Base-by-base conservation (phyloP, 768 basidiomycete species). In the Boletus sp. region DNA sequence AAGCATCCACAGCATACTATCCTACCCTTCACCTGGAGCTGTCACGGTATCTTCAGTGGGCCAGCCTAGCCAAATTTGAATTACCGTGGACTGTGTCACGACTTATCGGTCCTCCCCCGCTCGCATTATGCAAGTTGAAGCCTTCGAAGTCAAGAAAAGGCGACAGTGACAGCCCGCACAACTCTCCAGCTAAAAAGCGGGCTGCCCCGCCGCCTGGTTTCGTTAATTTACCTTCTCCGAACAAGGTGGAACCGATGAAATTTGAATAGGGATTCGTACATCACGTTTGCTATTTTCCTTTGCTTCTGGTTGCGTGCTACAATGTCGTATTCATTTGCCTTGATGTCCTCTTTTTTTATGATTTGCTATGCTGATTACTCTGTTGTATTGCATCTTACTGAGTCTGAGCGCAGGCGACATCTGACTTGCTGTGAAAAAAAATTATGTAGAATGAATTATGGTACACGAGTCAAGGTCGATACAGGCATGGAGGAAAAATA, bases 1-100 rank as follows among this genome's bases (percentile, higher is more conserved):
- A 98, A 73, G 94, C 97, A 15, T 98, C 95, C 17, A 86, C 89
- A 24, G 86, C 89, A 12, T 98, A 97, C 73, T 99, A 99, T 71
- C 93, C 94, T 0, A 89, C 86, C 4, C 82, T 99, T 1, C 97
- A 99, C 72, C 86, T 98, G 40, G 96, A 99, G 72, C 77, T 99
- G 50, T 83, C 94, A 14, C 85, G 94, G 33, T 98, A 98, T 70
- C 80, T 98, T 61, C 77, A 81, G 1, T 79, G 84, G 59, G 85
- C 87, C 3, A 73, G 73, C 28, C 77, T 80, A 15, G 82, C 91
- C 39, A 85, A 85, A 35, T 89, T 85, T 63, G 87, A 91, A 63
- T 70, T 95, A 36, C 93, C 94, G 7, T 94, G 88, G 78, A 82
- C 89, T 9, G 78, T 95, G 35, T 85, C 86, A 35, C 81, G 92